Evolutionary conservation across 164 flowering plant species (phyloP).

Genomic region (Pachysandra terminalis): DNA sequence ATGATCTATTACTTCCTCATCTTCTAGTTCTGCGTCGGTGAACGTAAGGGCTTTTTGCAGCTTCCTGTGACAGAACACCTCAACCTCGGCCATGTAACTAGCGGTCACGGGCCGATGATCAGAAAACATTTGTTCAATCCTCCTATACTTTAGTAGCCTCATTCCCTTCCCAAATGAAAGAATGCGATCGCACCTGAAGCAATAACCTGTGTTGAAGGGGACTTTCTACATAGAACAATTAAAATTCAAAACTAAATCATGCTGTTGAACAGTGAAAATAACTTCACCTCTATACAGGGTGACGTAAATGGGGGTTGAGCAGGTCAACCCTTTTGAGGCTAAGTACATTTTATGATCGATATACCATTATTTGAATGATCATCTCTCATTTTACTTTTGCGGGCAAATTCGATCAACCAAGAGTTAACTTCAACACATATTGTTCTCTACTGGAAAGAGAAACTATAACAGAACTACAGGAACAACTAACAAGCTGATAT

Average conservation of each 20-base stretch:
- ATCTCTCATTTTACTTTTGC: too few species aligned
- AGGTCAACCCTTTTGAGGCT: not conserved
- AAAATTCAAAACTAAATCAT: not conserved
- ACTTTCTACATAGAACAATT: not conserved
- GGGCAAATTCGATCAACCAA: too few species aligned
- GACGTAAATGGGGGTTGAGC: not conserved
- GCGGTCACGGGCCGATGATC: constrained; percentile 98
- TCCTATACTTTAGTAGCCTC: constrained; percentile 57
- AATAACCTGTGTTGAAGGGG: not conserved
- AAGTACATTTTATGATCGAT: not conserved
- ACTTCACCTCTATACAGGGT: too few species aligned
- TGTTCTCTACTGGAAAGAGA: too few species aligned
- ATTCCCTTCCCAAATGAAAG: constrained; percentile 85
- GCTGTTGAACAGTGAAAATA: too few species aligned
- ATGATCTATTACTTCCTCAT: too few species aligned
- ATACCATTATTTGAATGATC: too few species aligned
- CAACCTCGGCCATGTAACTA: constrained; percentile 69
- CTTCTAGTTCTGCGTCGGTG: constrained; percentile 80
- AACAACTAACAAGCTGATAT: too few species aligned
- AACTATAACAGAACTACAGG: too few species aligned
- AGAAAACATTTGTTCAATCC: constrained; percentile 66
- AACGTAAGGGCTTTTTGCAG: constrained; percentile 79
- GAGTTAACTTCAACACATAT: too few species aligned
- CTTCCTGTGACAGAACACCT: constrained; percentile 64
- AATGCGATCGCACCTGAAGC: constrained; percentile 92